phyloP scores from a whole-genome alignment of 31 red algal species.

The Asparagopsis taxiformis region DNA sequence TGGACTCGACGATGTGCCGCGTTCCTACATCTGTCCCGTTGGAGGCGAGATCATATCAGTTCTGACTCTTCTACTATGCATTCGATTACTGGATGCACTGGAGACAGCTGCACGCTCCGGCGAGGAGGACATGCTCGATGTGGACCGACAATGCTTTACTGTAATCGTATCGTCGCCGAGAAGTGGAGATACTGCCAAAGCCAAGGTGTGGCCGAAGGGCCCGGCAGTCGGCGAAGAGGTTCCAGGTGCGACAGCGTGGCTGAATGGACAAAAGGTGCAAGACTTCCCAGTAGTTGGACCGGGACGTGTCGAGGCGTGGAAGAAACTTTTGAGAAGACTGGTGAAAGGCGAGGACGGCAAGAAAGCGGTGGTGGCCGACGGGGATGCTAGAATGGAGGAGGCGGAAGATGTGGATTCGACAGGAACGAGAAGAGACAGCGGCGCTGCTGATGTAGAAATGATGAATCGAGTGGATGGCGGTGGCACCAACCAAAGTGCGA shows the following conservation, averaged over 20 bases:
- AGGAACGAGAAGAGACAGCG: not conserved
- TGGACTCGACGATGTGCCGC: slow-evolving; percentile 74
- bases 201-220: slow-evolving; percentile 68
- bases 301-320: slow-evolving; percentile 59
- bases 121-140: slow-evolving; percentile 58
- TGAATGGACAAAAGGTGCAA: slow-evolving; percentile 57
- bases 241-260: slow-evolving; percentile 56
- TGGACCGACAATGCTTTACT: slow-evolving; percentile 77
- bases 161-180: slow-evolving; percentile 55
- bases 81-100: slow-evolving; percentile 71
- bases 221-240: slow-evolving; percentile 47
- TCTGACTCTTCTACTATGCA: slow-evolving; percentile 55
- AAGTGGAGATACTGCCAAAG: slow-evolving; percentile 45
- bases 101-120: slow-evolving; percentile 61
- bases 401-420: not conserved
- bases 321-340: slow-evolving; percentile 42
- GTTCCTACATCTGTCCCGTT: slow-evolving; percentile 67
- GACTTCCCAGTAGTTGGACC: slow-evolving; percentile 35
- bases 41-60: slow-evolving; percentile 63
- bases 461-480: not conserved
- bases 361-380: not conserved
- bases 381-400: not conserved
- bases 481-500: not conserved
- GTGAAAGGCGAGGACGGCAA: not conserved
- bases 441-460: not conserved